Evolutionary conservation across 2,329 filamentous ascomycete species (phyloP).

Genomic region (Diaporthe ampelina): DNA sequence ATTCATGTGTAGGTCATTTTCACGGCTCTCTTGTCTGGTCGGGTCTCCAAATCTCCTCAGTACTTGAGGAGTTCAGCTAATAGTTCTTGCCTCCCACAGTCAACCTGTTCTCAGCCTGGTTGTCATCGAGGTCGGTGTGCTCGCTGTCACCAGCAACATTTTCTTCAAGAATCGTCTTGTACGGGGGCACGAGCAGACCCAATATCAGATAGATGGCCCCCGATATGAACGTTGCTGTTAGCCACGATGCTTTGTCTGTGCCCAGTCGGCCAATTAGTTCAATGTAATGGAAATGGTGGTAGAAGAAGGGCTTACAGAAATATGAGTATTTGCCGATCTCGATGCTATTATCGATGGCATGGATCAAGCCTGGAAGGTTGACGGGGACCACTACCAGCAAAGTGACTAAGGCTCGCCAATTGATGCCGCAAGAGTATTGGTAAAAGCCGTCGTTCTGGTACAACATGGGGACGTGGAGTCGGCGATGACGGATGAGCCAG

Average conservation of each 20-base stretch:
- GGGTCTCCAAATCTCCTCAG: not conserved
- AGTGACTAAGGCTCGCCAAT: slow-evolving; percentile 31
- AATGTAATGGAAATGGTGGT: not conserved
- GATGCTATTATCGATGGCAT: slow-evolving; percentile 24
- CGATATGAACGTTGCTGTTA: slow-evolving; percentile 32
- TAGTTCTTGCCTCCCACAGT: not conserved
- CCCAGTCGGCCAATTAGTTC: not conserved
- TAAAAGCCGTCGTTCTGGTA: slow-evolving; percentile 32
- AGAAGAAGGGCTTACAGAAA: slow-evolving; percentile 8
- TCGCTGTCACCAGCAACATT: not conserved
- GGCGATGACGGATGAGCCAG: slow-evolving; percentile 25
- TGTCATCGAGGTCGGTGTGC: not conserved
- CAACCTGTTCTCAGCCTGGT: not conserved
- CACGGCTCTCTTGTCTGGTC: not conserved
- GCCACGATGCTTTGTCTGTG: slow-evolving; percentile 36
- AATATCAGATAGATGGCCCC: slow-evolving; percentile 12
- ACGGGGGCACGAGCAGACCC: slow-evolving; percentile 19
- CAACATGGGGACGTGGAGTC: slow-evolving; percentile 26
- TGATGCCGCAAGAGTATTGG: slow-evolving; percentile 16
- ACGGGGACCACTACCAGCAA: slow-evolving; percentile 28
- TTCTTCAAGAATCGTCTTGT: not conserved
- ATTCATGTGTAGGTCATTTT: no score
- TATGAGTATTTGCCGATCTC: slow-evolving; percentile 31
- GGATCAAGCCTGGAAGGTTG: slow-evolving; percentile 35
- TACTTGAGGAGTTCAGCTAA: not conserved